Conservation (phyloP, 495 filamentous ascomycete species). For the Staphylotrichum longicolle region DNA sequence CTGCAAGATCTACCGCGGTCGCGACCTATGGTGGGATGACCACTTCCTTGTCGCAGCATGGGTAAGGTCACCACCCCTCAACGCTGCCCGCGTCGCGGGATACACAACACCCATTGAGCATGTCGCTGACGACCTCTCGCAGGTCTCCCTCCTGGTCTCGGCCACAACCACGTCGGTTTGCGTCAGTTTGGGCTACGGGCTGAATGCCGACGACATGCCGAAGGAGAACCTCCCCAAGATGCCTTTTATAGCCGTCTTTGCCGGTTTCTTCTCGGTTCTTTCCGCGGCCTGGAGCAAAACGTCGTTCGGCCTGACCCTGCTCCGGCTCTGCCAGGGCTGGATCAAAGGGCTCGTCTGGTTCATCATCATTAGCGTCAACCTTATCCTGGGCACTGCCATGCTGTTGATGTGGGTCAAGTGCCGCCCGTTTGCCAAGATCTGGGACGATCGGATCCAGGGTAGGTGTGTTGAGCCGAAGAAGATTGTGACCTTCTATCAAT, state of each 20-base stretch:
- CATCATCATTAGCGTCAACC: conserved; percentile 27
- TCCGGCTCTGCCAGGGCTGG: conserved; percentile 27
- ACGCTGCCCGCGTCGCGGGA: too few species aligned
- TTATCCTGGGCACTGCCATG: conserved; percentile 25
- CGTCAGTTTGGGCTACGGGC: conserved; percentile 30
- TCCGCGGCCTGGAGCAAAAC: conserved; percentile 27
- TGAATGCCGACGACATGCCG: conserved; percentile 25
- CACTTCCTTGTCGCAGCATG: conserved; percentile 33
- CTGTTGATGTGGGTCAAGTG: conserved; percentile 31
- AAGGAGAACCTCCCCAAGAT: conserved; percentile 19
- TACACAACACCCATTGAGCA: too few species aligned
- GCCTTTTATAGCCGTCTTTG: conserved; percentile 24
- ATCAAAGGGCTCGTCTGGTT: conserved; percentile 22
- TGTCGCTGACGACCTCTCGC: neutral
- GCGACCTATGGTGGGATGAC: conserved; percentile 36
- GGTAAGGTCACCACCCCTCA: conserved; percentile 7
- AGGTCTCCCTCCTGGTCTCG: conserved; percentile 19
- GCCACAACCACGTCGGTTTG: conserved; percentile 27
- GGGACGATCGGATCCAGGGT: conserved; percentile 23
- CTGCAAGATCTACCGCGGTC: conserved; percentile 30
- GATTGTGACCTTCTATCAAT: conserved; percentile 25
- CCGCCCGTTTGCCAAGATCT: conserved; percentile 23
- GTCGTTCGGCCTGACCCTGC: conserved; percentile 31
- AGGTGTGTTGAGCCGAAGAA: conserved; percentile 21
- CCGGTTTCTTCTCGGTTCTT: conserved; percentile 30